Evolutionary conservation across 2,329 filamentous ascomycete genomes (phyloP).

Genomic region (Hypoxylon sp.): DNA sequence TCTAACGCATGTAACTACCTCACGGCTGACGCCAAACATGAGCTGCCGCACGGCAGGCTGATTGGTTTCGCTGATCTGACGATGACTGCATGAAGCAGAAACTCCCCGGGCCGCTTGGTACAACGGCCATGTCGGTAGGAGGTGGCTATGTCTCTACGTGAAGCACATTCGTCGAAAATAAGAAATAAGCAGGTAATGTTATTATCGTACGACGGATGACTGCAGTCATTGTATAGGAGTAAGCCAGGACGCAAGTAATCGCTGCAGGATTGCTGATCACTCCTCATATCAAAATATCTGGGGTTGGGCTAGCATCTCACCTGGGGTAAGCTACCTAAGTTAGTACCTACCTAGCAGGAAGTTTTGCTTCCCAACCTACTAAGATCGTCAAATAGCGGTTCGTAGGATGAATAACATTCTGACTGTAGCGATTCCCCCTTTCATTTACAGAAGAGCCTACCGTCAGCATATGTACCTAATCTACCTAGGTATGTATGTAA

Average conservation of each 20-base stretch:
- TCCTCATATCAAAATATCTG: slow-evolving; percentile 9
- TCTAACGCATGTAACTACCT: background rate
- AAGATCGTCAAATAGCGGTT: slow-evolving; percentile 7
- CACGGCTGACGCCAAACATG: slow-evolving; percentile 3
- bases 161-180: slow-evolving; percentile 15
- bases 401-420: slow-evolving; percentile 27
- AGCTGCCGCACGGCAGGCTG: slow-evolving; percentile 1
- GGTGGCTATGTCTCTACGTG: slow-evolving; percentile 34
- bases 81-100: slow-evolving; percentile 7
- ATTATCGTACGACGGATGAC: slow-evolving; percentile 9
- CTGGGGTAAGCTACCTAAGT: slow-evolving; percentile 5
- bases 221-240: slow-evolving; percentile 11
- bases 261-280: slow-evolving; percentile 1
- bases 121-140: slow-evolving; percentile 22
- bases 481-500: background rate
- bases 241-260: slow-evolving; percentile 14
- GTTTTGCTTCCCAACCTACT: background rate
- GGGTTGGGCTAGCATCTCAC: background rate
- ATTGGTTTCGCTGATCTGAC: slow-evolving; percentile 17
- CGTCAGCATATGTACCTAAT: background rate
- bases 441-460: slow-evolving; percentile 23
- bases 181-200: slow-evolving; percentile 1
- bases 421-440: slow-evolving; percentile 20
- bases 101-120: background rate
- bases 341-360: background rate